These are phyloP conservation scores for Mycosphaerella sp. DNA, from an alignment of 2,329 filamentous ascomycete genomes.

Conservation along the genomic window DNA sequence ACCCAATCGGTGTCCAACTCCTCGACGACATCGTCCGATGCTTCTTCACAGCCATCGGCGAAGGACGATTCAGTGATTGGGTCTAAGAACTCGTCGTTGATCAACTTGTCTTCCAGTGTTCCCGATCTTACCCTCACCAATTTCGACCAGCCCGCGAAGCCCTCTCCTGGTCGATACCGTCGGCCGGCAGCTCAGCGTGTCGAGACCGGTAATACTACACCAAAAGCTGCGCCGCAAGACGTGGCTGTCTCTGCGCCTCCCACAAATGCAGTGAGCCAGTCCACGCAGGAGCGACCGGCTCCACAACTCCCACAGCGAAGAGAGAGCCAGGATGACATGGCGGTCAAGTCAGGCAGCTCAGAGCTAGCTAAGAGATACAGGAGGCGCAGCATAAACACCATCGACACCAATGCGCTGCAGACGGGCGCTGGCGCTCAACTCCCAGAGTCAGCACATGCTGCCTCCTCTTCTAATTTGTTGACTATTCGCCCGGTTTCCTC, in stretches of 20 bases:
- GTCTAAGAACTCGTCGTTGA: slow-evolving; percentile 34
- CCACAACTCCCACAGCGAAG: slow-evolving; percentile 19
- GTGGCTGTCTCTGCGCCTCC: slow-evolving; percentile 48
- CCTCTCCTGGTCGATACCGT: slow-evolving; percentile 77
- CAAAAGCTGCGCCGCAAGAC: slow-evolving; percentile 27
- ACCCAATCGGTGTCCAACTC: slow-evolving; percentile 34
- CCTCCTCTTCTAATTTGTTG: slow-evolving; percentile 28
- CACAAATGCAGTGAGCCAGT: slow-evolving; percentile 51
- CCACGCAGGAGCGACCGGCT: slow-evolving; percentile 31
- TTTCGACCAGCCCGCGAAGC: slow-evolving; percentile 55
- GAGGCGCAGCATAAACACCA: slow-evolving; percentile 72
- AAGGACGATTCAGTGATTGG: slow-evolving; percentile 35
- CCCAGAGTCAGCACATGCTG: slow-evolving; percentile 26
- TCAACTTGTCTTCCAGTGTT: slow-evolving; percentile 46
- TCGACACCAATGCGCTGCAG: slow-evolving; percentile 38
- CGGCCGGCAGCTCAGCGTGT: slow-evolving; percentile 53
- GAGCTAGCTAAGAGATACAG: slow-evolving; percentile 72
- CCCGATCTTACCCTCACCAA: slow-evolving; percentile 51
- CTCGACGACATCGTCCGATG: slow-evolving; percentile 47
- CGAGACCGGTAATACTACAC: slow-evolving; percentile 43
- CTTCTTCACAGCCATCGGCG: slow-evolving; percentile 34
- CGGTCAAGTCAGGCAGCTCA: slow-evolving; percentile 51
- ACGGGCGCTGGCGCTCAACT: slow-evolving; percentile 21
- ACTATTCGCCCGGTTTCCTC: slow-evolving; percentile 32
- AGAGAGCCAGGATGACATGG: slow-evolving; percentile 63